Conservation (phyloP, 2,329 filamentous ascomycete species). For the Penicillium sp. region DNA sequence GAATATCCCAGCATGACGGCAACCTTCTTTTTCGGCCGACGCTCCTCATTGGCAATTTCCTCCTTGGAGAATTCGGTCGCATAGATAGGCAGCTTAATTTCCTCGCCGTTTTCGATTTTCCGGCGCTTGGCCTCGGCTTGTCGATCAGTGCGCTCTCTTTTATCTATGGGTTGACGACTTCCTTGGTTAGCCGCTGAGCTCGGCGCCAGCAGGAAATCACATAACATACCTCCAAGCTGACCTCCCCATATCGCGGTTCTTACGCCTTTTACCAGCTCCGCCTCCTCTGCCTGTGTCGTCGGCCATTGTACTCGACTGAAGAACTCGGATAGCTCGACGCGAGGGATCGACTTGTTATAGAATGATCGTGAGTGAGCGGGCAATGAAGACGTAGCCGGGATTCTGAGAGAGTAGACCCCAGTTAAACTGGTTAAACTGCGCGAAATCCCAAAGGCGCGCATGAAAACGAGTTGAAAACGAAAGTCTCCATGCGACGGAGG, state of each 20-base stretch:
- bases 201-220: constrained; percentile 1
- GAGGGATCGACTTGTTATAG: constrained; percentile 2
- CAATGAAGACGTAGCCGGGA: not conserved
- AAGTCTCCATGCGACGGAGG: constrained; percentile 6
- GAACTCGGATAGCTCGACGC: constrained; percentile 15
- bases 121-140: constrained; percentile 53
- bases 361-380: not conserved
- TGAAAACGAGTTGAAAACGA: constrained; percentile 12
- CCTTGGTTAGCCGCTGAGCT: constrained; percentile 44
- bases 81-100: constrained; percentile 46
- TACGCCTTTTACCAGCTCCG: constrained; percentile 44
- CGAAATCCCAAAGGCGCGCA: constrained; percentile 21
- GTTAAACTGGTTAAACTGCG: constrained; percentile 16
- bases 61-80: constrained; percentile 62
- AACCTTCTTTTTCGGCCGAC: constrained; percentile 90
- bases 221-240: constrained; percentile 57
- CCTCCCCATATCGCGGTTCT: constrained; percentile 63
- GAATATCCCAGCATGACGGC: constrained; percentile 94
- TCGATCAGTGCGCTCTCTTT: constrained; percentile 48
- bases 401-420: constrained; percentile 5
- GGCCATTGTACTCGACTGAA: constrained; percentile 29
- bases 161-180: constrained; percentile 51
- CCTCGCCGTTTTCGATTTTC: constrained; percentile 47
- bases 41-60: constrained; percentile 80
- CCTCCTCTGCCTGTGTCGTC: constrained; percentile 29